A percentile compares a stretch with the other conserved stretches of the same genome.
Evolutionary conservation across 805 yeast genomes (phyloP).

Genomic region (Monosporozyma unispora): DNA sequence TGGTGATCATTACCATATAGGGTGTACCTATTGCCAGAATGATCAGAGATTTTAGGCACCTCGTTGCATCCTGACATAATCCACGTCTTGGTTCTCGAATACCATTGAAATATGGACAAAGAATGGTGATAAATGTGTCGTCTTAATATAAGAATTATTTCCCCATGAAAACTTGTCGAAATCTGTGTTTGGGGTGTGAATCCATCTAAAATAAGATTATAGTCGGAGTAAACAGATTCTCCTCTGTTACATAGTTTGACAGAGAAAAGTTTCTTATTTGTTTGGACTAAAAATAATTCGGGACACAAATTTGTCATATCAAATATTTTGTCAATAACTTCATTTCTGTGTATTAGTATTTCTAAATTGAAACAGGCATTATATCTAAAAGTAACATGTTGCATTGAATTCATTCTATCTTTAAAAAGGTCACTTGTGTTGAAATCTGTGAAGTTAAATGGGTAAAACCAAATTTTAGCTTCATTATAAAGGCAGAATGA

Average conservation of each 20-base stretch:
- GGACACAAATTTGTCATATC: not conserved
- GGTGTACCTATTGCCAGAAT: not conserved
- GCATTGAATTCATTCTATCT: too few species aligned
- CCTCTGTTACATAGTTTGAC: not conserved
- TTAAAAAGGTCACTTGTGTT: too few species aligned
- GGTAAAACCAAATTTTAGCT: too few species aligned
- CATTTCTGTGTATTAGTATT: too few species aligned
- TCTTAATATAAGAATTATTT: not conserved
- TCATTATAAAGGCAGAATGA: too few species aligned
- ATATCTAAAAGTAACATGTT: too few species aligned
- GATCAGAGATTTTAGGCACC: not conserved
- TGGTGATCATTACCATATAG: not conserved
- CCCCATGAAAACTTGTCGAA: not conserved
- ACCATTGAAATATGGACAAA: not conserved
- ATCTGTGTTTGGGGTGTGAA: not conserved
- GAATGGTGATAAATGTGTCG: not conserved
- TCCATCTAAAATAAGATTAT: not conserved
- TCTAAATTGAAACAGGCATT: too few species aligned
- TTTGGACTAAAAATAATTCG: not conserved
- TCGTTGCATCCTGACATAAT: not conserved
- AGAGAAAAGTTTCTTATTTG: not conserved
- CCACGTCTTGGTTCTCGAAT: not conserved
- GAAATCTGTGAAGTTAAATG: too few species aligned
- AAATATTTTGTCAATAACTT: not conserved
- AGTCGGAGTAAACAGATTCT: too few species aligned